phyloP scores from a whole-genome alignment of 768 basidiomycete genomes.

The Leccinum rimulosum region DNA sequence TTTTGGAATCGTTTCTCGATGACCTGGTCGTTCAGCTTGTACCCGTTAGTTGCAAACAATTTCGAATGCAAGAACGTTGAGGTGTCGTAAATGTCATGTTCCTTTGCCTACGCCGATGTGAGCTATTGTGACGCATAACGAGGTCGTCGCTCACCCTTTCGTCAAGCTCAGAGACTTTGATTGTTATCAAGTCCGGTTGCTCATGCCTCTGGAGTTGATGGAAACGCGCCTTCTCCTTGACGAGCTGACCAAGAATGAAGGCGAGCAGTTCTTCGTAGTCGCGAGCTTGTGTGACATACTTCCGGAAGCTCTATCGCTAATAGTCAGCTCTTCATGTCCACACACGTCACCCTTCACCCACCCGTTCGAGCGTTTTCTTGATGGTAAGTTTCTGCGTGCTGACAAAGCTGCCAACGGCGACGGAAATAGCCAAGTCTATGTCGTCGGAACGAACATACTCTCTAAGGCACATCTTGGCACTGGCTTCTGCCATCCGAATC shows the following conservation, averaged over 20 bases:
- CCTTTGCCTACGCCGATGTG: constrained; percentile 68
- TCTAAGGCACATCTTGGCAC: constrained; percentile 95
- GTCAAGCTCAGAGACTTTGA: constrained; percentile 83
- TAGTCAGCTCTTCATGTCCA: constrained; percentile 10
- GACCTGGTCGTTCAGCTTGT: constrained; percentile 58
- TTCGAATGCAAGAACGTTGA: constrained; percentile 81
- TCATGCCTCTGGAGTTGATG: constrained; percentile 74
- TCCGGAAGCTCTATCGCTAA: constrained; percentile 78
- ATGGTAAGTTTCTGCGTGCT: constrained; percentile 97
- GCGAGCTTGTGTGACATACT: constrained; percentile 92
- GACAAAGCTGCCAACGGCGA: constrained; percentile 93
- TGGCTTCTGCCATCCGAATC: constrained; percentile 99
- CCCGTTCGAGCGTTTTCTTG: constrained; percentile 95
- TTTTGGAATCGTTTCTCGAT: constrained; percentile 75
- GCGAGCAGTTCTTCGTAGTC: constrained; percentile 95
- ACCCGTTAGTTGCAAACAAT: constrained; percentile 87
- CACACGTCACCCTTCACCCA: constrained; percentile 28
- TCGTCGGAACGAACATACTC: constrained; percentile 96
- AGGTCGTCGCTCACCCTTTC: constrained; percentile 59
- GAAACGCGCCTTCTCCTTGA: constrained; percentile 90
- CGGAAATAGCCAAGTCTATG: constrained; percentile 95
- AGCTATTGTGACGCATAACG: constrained; percentile 2
- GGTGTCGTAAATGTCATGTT: constrained; percentile 93
- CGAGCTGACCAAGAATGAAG: constrained; percentile 89
- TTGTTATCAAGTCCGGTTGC: constrained; percentile 72